A percentile compares a stretch with the other conserved stretches of the same genome.
Conservation (phyloP, 73 alveolate genomes). For the Paramecium bursaria region DNA sequence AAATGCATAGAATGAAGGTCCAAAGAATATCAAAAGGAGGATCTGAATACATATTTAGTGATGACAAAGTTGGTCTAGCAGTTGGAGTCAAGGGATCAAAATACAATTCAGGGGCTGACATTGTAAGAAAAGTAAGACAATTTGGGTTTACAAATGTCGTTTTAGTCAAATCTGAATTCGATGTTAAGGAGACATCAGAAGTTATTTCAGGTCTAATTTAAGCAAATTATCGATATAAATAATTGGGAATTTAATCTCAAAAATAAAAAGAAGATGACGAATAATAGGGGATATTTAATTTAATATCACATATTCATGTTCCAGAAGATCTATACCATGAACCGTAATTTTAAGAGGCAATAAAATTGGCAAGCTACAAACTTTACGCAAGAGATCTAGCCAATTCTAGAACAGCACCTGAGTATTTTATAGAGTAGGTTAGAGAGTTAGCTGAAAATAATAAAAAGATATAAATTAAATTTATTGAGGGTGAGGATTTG, state of each 20-base stretch:
- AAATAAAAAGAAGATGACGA: neutral
- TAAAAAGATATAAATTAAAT: constrained; percentile 66
- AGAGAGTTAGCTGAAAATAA: constrained; percentile 71
- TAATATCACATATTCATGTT: constrained; percentile 11
- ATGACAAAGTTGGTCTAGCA: constrained; percentile 54
- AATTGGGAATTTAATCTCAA: neutral
- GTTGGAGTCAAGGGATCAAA: constrained; percentile 51
- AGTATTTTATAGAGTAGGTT: constrained; percentile 75
- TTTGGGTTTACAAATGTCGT: constrained; percentile 25
- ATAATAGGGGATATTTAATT: neutral
- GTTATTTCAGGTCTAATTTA: constrained; percentile 37
- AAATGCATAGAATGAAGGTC: constrained; percentile 29
- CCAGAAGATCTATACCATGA: constrained; percentile 19
- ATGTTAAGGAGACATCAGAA: neutral
- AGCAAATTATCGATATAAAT: constrained; percentile 27
- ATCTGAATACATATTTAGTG: neutral
- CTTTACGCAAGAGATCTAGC: constrained; percentile 83
- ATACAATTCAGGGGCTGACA: constrained; percentile 29
- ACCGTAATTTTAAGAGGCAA: constrained; percentile 18
- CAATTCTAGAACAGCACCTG: constrained; percentile 85
- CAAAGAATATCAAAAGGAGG: constrained; percentile 31
- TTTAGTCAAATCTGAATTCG: neutral
- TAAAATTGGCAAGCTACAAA: constrained; percentile 69
- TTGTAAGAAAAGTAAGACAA: neutral
- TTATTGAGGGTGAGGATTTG: constrained; percentile 83